phyloP scores from a whole-genome alignment of 169 alveolate species.

The Miamiensis avidus region DNA sequence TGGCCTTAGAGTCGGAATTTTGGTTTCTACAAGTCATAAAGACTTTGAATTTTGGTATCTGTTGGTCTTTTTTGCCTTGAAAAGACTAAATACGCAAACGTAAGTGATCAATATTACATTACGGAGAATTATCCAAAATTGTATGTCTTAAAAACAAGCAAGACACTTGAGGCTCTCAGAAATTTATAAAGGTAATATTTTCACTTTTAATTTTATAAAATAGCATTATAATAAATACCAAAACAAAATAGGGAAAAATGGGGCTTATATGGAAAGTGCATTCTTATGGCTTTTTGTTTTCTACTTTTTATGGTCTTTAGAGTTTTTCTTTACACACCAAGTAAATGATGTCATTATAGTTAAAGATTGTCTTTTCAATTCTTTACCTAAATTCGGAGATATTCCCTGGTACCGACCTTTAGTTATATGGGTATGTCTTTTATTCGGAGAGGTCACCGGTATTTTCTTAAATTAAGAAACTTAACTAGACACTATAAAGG shows the following conservation, averaged over 20 bases:
- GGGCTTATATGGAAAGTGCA: not conserved
- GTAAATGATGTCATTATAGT: not conserved
- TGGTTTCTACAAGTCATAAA: not conserved
- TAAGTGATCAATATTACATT: not conserved
- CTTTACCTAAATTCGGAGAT: not conserved
- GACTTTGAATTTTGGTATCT: not conserved
- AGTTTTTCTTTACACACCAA: too few relatives aligned
- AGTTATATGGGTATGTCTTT: not conserved
- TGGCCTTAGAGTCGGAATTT: not conserved
- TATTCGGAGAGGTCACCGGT: not conserved
- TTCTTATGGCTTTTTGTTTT: not conserved
- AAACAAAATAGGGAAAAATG: not conserved
- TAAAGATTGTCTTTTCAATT: not conserved
- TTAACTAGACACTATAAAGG: not conserved
- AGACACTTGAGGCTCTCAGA: not conserved
- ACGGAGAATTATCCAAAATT: not conserved
- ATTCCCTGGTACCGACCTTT: not conserved
- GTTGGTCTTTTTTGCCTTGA: not conserved
- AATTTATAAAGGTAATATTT: not conserved
- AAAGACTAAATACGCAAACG: not conserved
- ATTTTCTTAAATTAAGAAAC: not conserved
- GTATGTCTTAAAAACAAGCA: not conserved
- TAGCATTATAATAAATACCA: too few relatives aligned
- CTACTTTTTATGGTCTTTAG: not conserved
- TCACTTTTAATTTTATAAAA: too few relatives aligned